Base-by-base conservation (phyloP, 1,139 yeast genomes). In the Scheffersomyces lignicola region DNA sequence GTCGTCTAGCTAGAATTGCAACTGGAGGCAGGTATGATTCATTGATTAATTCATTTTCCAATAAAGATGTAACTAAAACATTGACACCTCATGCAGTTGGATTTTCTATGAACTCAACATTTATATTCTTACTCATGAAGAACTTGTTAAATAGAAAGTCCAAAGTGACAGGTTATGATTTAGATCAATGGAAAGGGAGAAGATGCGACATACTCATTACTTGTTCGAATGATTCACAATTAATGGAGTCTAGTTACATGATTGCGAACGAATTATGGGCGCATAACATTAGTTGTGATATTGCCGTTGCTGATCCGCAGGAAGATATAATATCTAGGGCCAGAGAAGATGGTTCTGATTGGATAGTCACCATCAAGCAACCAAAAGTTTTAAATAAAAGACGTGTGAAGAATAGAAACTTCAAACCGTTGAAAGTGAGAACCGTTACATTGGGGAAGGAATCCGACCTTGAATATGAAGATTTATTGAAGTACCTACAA, bases 1-100 rank as follows among this genome's bases (percentile, higher is more conserved):
- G 69, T 32, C 52, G 62, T 14, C 58, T 48, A 32, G 54, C 73
- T 0, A 56, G 90, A 28, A 62, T 87, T 28, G 94, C 94, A 9
- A 92, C 95, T 1, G 98, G 98, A 31, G 98, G 98, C 1, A 66
- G 98, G 34, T 92, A 88, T 51, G 97, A 92, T 51, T 63, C 69
- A 15, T 66, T 90, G 44, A 75, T 89, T 14, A 65, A 76, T 2
- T 73, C 80, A 12, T 73, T 87, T 41, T 75, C 88, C 0, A 76
- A 57, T 31, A 56, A 55, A 13, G 61, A 58, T 24, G 48, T 65
- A 10, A 47, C 56, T 1, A 58, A 57, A 24, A 39, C 49, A 5
- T 50, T 46, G 5, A 61, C 65, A 3, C 66, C 67, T 0, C 76
- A 76, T 46, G 95, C 88, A 0, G 97, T 89, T 22, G 97, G 97